Conservation (phyloP, 768 basidiomycete genomes). For the Pleurotus djamor region DNA sequence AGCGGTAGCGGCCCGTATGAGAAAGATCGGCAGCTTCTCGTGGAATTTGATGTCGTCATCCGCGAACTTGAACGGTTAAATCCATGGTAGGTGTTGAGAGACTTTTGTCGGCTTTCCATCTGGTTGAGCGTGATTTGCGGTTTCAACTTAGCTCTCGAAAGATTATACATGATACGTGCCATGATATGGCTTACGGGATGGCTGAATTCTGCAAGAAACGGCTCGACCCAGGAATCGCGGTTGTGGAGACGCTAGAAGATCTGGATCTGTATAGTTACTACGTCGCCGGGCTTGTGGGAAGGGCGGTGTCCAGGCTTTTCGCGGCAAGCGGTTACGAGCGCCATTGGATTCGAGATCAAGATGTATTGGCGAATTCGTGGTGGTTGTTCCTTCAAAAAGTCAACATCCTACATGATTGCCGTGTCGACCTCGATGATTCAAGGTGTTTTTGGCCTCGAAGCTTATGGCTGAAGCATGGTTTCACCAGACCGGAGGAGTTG, state of each 20-base stretch:
- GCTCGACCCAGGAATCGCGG: not conserved
- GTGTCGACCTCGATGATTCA: not conserved
- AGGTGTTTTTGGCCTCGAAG: not conserved
- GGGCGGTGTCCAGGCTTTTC: not conserved
- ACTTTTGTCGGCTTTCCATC: no score
- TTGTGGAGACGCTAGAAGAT: not conserved
- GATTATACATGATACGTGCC: not conserved
- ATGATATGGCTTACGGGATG: not conserved
- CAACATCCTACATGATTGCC: not conserved
- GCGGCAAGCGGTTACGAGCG: not conserved
- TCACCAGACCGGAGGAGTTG: not conserved
- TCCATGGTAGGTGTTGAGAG: no score
- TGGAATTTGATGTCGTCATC: no score
- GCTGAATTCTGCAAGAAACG: constrained; percentile 1
- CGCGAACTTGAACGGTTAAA: no score
- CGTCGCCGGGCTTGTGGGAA: not conserved
- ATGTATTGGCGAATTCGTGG: not conserved
- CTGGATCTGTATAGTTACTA: constrained; percentile 2
- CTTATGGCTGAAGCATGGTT: constrained; percentile 1
- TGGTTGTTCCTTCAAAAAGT: not conserved
- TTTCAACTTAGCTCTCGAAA: not conserved
- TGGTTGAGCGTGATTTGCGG: not conserved
- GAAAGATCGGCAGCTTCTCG: no score
- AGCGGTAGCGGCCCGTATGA: no score
- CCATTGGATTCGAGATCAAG: constrained; percentile 1